phyloP scores from a whole-genome alignment of 345 rosid species.

The Populus deltoides region DNA sequence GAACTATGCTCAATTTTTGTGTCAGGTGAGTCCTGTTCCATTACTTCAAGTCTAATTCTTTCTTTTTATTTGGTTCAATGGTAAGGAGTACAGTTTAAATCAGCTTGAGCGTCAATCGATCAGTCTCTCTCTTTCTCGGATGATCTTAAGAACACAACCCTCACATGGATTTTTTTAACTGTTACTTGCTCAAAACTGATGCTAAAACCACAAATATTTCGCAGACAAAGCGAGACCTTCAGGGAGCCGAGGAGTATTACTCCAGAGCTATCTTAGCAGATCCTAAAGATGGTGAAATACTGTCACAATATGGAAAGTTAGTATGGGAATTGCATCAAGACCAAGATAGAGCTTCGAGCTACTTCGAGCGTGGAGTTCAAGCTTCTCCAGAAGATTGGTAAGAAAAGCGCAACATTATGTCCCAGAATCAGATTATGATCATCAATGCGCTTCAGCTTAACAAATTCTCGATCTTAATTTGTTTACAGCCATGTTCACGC shows the following conservation, averaged over 20 bases:
- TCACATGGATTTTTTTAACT: neutral
- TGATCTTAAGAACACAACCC: no score
- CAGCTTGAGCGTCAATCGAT: no score
- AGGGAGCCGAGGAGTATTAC: constrained; percentile 51
- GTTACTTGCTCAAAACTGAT: neutral
- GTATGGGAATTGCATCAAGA: constrained; percentile 49
- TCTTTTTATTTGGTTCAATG: no score
- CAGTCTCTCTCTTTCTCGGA: no score
- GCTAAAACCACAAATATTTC: neutral
- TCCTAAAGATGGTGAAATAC: constrained; percentile 51
- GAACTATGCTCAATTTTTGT: constrained; percentile 59
- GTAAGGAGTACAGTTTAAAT: no score
- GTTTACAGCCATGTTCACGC: constrained; percentile 58
- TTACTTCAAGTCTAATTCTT: neutral
- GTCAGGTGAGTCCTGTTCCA: constrained; percentile 35
- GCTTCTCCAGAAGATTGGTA: constrained; percentile 56
- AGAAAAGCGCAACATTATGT: neutral
- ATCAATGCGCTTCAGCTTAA: neutral
- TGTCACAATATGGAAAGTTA: constrained; percentile 47
- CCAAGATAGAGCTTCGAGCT: constrained; percentile 38
- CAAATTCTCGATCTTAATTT: neutral
- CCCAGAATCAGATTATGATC: neutral
- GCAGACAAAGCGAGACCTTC: constrained; percentile 44
- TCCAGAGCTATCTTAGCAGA: constrained; percentile 51
- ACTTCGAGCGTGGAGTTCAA: constrained; percentile 47